Percentiles rank a stretch among this genome's conserved stretches.
Evolutionary conservation across 164 flowering plant genomes (phyloP).

Genomic region (Nymphaea thermarum): DNA sequence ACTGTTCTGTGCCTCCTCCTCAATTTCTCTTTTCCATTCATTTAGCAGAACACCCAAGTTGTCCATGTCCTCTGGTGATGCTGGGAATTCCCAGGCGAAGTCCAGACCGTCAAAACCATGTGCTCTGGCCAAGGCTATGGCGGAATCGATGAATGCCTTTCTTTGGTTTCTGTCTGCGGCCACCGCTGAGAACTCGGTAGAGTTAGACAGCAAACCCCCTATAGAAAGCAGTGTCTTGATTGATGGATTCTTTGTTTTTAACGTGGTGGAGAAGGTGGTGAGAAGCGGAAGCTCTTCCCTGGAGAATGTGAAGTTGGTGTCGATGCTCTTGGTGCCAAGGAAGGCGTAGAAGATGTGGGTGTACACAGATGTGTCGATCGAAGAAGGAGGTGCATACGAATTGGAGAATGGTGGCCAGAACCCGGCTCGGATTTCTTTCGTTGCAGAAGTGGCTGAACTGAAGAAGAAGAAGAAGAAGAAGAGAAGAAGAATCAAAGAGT

Average conservation of each 20-base stretch:
- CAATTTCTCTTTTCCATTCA: not conserved
- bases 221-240: conserved; percentile 3
- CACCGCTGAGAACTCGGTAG: not conserved
- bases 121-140: not conserved
- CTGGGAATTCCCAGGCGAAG: conserved; percentile 4
- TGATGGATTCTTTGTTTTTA: not conserved
- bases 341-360: conserved; percentile 1
- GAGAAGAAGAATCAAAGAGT: not conserved
- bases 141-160: conserved; percentile 2
- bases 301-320: not conserved
- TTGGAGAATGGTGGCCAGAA: conserved; percentile 4
- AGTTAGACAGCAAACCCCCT: not conserved
- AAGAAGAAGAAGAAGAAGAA: not conserved
- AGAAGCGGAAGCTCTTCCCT: not conserved
- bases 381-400: not conserved
- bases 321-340: not conserved
- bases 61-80: not conserved
- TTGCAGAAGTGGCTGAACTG: not conserved
- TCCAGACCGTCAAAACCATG: conserved; percentile 2
- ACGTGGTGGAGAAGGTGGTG: conserved; percentile 2
- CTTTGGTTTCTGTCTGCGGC: not conserved
- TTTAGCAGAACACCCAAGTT: conserved; percentile 1
- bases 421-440: not conserved
- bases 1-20: not conserved
- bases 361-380: conserved; percentile 1